phyloP scores from a whole-genome alignment of 2,329 filamentous ascomycete genomes.

The Paramyrothecium roridum region DNA sequence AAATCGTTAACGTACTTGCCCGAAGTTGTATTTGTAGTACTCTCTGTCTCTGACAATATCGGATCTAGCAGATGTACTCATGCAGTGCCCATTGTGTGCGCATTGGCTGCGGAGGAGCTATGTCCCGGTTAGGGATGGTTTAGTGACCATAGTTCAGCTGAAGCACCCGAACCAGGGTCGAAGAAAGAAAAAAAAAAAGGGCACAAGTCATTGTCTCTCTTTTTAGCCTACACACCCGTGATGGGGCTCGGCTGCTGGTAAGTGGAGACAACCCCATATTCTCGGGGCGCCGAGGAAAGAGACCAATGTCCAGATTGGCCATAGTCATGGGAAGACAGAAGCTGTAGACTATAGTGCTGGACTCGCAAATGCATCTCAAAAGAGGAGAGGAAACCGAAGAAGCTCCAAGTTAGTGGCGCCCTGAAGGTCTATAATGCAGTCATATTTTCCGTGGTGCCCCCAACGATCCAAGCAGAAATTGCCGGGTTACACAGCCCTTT shows the following conservation, averaged over 20 bases:
- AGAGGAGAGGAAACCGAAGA: background rate
- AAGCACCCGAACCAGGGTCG: background rate
- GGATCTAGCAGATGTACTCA: background rate
- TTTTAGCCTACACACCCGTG: background rate
- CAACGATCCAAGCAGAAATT: background rate
- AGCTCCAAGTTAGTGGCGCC: background rate
- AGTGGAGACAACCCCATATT: background rate
- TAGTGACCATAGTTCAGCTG: background rate
- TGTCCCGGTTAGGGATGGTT: background rate
- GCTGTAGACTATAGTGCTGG: background rate
- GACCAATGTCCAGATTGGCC: background rate
- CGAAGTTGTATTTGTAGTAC: too few relatives aligned
- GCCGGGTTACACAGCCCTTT: background rate
- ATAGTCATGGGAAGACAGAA: background rate
- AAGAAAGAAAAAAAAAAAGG: background rate
- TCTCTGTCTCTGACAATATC: background rate
- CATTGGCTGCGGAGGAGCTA: background rate
- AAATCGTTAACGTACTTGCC: too few relatives aligned
- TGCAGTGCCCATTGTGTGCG: background rate
- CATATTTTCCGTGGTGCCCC: background rate
- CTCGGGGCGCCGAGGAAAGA: too few relatives aligned
- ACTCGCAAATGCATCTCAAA: background rate
- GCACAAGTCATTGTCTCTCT: background rate
- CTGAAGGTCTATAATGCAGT: background rate
- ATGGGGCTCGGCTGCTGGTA: background rate